Evolutionary conservation across 2,329 filamentous ascomycete genomes (phyloP).

Genomic region (Colletotrichum scovillei): DNA sequence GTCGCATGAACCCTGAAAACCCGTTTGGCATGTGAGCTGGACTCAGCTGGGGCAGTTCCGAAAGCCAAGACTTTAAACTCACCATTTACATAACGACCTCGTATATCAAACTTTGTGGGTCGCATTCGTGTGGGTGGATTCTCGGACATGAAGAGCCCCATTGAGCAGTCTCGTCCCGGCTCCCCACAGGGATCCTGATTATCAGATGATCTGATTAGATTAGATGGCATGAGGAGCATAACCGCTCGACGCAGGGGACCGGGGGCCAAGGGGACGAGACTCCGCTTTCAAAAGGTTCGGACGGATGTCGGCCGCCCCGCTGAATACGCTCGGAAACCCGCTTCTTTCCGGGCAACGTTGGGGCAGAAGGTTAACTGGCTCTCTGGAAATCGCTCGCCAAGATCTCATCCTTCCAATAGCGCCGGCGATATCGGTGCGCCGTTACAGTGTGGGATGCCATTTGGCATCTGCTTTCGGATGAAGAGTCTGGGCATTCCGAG

Average conservation of each 20-base stretch:
- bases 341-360: slow-evolving; percentile 2
- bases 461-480: not conserved
- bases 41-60: not conserved
- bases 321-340: slow-evolving; percentile 18
- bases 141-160: slow-evolving; percentile 16
- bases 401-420: slow-evolving; percentile 14
- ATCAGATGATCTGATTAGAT: slow-evolving; percentile 43
- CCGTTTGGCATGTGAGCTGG: not conserved
- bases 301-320: slow-evolving; percentile 13
- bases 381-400: slow-evolving; percentile 14
- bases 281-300: not conserved
- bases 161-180: slow-evolving; percentile 8
- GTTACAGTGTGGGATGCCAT: not conserved
- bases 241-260: not conserved
- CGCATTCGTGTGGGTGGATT: slow-evolving; percentile 3
- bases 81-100: not conserved
- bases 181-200: slow-evolving; percentile 28
- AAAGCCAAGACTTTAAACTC: not conserved
- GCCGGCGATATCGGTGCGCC: slow-evolving; percentile 22
- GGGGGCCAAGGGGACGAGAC: too few species aligned
- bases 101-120: slow-evolving; percentile 13
- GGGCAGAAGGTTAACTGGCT: not conserved
- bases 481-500: not conserved
- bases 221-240: slow-evolving; percentile 2
- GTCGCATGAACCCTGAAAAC: not conserved